Conservation (phyloP, 768 basidiomycete species). For the Amanita thiersii region DNA sequence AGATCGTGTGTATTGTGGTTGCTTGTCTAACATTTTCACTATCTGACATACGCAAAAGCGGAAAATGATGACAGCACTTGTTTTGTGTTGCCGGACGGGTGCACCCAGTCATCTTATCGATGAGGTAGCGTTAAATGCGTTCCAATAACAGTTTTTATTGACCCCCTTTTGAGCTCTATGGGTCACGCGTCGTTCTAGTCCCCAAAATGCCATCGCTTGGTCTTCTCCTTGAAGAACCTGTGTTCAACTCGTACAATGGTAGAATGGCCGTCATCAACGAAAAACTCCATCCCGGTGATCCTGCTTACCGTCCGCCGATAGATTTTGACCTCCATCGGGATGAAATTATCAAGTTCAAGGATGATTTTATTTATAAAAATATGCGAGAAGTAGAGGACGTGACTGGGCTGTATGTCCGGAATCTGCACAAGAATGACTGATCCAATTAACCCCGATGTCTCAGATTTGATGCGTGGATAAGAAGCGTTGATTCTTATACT, state of each 20-base stretch:
- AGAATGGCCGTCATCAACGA: slow-evolving; percentile 42
- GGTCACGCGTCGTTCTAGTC: slow-evolving; percentile 67
- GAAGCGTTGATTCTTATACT: slow-evolving; percentile 62
- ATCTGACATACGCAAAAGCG: slow-evolving; percentile 45
- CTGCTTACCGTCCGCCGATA: slow-evolving; percentile 63
- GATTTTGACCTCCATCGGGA: slow-evolving; percentile 63
- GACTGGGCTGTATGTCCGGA: slow-evolving; percentile 58
- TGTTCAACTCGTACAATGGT: slow-evolving; percentile 72
- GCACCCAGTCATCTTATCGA: slow-evolving; percentile 71
- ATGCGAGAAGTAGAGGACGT: slow-evolving; percentile 82
- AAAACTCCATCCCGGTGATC: slow-evolving; percentile 42
- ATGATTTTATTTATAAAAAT: slow-evolving; percentile 75
- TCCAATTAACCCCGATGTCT: not conserved
- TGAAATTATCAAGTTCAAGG: slow-evolving; percentile 75
- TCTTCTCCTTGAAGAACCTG: slow-evolving; percentile 80
- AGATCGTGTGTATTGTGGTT: slow-evolving; percentile 38
- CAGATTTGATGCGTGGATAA: slow-evolving; percentile 84
- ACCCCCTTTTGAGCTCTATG: slow-evolving; percentile 50
- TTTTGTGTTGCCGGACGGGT: slow-evolving; percentile 70
- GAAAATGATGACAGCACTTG: slow-evolving; percentile 90
- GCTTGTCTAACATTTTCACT: slow-evolving; percentile 3
- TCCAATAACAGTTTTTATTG: not conserved
- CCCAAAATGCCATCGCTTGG: slow-evolving; percentile 97
- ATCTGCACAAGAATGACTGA: not conserved
- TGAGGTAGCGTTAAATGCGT: slow-evolving; percentile 35